Evolutionary conservation across 495 filamentous ascomycete genomes (phyloP), one percentile per base, ranked within the genome.

Genomic region (Podospora sp.): DNA sequence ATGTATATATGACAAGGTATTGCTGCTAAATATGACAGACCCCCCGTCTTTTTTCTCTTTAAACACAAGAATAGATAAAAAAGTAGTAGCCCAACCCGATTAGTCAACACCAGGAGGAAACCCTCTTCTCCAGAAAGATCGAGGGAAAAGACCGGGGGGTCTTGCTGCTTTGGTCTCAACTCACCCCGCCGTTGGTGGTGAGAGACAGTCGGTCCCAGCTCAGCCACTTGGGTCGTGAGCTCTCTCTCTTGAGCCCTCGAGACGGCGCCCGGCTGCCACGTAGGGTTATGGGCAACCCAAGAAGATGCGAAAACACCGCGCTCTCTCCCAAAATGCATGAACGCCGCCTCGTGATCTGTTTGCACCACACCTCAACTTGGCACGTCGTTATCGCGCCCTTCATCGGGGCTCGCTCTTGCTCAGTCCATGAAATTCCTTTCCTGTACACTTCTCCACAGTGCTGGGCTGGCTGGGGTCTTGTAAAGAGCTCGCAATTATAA

Each of bases 401-500:
- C 11, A 9, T 14, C 5, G 26, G 57, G 57, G 14, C 57, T 60
- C 18, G 25, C 18, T 60, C 26, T 33, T 60, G 18, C 27, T 22
- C 26, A 22, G 26, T 29, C 25, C 25, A 6, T 14, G 29, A 60
- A 36, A 60, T n/a, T 35, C 57, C 29, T 60, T n/a, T 36, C 29
- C 57, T 60, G 26, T 22, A 33, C 16, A 40, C 26, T 60, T 12
- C 18, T 60, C 26, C 53, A 27, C 22, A 21, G 26, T 5, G 18
- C 18, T 57, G 18, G 53, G 26, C 22, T 57, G 53, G 4, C 53
- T 14, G 53, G 21, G 53, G 18, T 57, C 14, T 57, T 22, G 20
- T 60, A 14, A 4, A 60, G 57, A 36, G 24, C 36, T 55, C 40
- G 64, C 53, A n/a, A 63, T 60, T 61, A 62, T 12, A 66, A 40